phyloP scores from a whole-genome alignment of 352 stramenopile species.

The Globisporangium barbulae region DNA sequence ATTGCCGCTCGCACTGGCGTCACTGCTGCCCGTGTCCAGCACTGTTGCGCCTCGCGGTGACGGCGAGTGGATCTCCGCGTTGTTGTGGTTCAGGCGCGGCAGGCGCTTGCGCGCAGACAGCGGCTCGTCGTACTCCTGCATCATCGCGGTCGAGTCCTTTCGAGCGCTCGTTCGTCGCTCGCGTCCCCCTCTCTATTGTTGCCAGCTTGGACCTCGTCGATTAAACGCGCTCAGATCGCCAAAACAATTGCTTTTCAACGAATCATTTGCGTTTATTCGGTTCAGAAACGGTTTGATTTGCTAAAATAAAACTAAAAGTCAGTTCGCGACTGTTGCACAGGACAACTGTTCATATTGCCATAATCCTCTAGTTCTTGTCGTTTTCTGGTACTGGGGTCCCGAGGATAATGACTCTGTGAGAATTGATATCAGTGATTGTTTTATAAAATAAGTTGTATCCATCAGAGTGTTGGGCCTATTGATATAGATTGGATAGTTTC shows the following conservation, averaged over 20 bases:
- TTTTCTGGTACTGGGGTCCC: too few species aligned
- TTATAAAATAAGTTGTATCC: too few species aligned
- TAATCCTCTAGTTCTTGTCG: too few species aligned
- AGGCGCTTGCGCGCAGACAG: slow-evolving; percentile 23
- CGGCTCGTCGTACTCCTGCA: slow-evolving; percentile 24
- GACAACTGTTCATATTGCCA: too few species aligned
- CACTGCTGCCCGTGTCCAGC: not conserved
- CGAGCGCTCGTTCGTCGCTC: not conserved
- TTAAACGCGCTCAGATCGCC: slow-evolving; percentile 1
- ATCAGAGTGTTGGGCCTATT: too few species aligned
- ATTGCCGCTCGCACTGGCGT: not conserved
- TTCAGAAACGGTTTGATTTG: not conserved
- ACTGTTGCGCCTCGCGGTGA: not conserved
- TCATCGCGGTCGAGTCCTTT: slow-evolving; percentile 15
- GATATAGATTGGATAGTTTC: too few species aligned
- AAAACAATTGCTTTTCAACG: not conserved
- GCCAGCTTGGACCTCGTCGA: not conserved
- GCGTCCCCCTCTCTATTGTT: not conserved
- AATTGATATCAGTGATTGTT: too few species aligned
- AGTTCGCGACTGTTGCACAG: slow-evolving; percentile 3
- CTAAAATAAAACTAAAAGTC: slow-evolving; percentile 3
- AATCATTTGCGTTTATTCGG: not conserved
- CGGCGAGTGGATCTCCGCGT: not conserved
- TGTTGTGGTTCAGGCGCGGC: slow-evolving; percentile 16
- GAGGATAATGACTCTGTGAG: too few species aligned